These are phyloP conservation scores for Thraustotheca clavata DNA, from an alignment of 352 stramenopile genomes.

Conservation along the genomic window DNA sequence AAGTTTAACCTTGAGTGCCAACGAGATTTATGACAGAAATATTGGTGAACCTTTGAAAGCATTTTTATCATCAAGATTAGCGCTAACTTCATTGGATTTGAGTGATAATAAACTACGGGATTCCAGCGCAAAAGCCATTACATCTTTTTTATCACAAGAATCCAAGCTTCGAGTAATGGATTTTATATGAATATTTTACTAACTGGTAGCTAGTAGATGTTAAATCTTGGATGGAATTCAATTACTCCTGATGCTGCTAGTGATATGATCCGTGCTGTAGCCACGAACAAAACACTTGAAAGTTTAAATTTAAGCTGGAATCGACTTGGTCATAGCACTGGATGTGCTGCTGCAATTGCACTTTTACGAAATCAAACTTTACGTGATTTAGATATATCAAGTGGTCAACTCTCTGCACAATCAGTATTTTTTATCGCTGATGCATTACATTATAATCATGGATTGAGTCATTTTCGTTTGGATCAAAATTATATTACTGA, in stretches of 20 bases:
- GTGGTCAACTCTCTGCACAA: constrained; percentile 7
- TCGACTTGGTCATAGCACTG: constrained; percentile 4
- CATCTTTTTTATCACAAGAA: not conserved
- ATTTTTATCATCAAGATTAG: not conserved
- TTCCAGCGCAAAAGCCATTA: constrained; percentile 1
- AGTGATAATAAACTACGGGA: constrained; percentile 18
- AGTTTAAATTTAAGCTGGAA: constrained; percentile 20
- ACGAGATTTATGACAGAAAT: constrained; percentile 10
- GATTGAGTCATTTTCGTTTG: not conserved
- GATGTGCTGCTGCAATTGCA: not conserved
- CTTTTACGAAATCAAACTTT: constrained; percentile 11
- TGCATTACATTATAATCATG: constrained; percentile 6
- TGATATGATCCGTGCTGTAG: constrained; percentile 1
- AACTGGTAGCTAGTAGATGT: not conserved
- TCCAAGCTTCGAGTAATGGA: not conserved
- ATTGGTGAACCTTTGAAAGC: not conserved
- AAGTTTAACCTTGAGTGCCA: not conserved
- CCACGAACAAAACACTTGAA: constrained; percentile 10
- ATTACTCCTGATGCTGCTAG: constrained; percentile 1
- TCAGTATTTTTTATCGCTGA: constrained; percentile 7
- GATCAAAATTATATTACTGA: constrained; percentile 15
- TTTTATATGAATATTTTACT: too few relatives aligned
- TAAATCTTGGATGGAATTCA: constrained; percentile 18
- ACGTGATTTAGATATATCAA: not conserved
- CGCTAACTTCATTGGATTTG: not conserved